A percentile compares a stretch with the other conserved stretches of the same genome.
phyloP scores from a whole-genome alignment of 176 grass and related monocot genomes.

The Triticum timopheevii region DNA sequence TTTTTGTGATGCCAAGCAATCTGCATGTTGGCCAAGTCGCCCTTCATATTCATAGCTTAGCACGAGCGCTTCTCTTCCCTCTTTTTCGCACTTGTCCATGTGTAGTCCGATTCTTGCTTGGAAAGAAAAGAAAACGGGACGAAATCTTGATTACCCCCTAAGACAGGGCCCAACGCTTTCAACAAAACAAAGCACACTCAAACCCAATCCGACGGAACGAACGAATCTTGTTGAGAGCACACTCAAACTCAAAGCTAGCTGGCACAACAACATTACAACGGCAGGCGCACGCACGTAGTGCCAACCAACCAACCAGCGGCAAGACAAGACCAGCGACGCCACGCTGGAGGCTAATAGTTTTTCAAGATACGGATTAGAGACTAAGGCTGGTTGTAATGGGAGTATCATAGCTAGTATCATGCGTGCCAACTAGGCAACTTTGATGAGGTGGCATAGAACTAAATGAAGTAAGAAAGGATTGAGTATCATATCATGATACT shows the following conservation, averaged over 20 bases:
- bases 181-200: constrained; percentile 4
- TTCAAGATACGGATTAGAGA: constrained; percentile 29
- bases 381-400: no score
- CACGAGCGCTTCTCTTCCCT: background rate
- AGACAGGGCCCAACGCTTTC: constrained; percentile 21
- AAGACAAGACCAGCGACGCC: constrained; percentile 9
- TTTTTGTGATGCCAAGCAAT: constrained; percentile 26
- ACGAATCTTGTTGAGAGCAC: no score
- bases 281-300: background rate
- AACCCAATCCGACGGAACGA: constrained; percentile 2
- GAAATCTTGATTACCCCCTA: constrained; percentile 13
- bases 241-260: no score
- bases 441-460: no score
- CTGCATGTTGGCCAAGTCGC: background rate
- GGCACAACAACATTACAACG: no score
- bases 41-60: background rate
- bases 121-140: constrained; percentile 36
- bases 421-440: no score
- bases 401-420: no score
- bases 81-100: background rate
- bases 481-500: no score
- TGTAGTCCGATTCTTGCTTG: constrained; percentile 1
- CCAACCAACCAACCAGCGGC: constrained; percentile 24
- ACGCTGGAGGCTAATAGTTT: background rate
- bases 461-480: no score